Evolutionary conservation across 768 basidiomycete species (phyloP).

Genomic region (Cystobasidium ongulense): DNA sequence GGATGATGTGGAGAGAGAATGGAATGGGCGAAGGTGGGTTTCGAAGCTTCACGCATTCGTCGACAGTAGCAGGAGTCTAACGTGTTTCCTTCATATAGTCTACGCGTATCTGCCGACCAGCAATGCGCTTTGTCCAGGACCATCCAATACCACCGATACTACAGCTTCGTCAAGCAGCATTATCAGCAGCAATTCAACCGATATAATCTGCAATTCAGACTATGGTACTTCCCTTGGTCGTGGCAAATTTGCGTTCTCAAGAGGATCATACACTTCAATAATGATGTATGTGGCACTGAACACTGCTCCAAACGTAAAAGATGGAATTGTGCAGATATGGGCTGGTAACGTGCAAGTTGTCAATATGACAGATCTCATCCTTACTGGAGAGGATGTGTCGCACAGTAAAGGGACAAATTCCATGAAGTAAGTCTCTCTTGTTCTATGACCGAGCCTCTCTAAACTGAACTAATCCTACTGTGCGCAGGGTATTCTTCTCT

Average conservation of each 20-base stretch:
- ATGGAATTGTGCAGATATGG: slow-evolving; percentile 12
- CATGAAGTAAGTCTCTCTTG: not conserved
- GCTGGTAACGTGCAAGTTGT: not conserved
- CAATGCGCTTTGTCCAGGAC: slow-evolving; percentile 59
- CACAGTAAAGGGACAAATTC: not conserved
- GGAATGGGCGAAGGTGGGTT: slow-evolving; percentile 37
- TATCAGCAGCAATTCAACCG: not conserved
- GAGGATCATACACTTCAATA: not conserved
- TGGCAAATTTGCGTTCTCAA: not conserved
- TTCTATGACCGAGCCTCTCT: not conserved
- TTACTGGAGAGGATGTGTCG: not conserved
- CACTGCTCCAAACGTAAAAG: not conserved
- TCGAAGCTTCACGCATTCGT: not conserved
- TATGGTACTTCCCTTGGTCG: slow-evolving; percentile 18
- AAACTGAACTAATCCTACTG: not conserved
- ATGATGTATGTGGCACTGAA: slow-evolving; percentile 2
- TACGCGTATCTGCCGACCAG: slow-evolving; percentile 40
- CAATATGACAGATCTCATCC: not conserved
- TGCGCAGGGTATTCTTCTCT: slow-evolving; percentile 19
- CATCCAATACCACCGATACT: not conserved
- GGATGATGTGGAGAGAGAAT: slow-evolving; percentile 38
- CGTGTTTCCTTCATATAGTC: not conserved
- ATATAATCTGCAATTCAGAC: slow-evolving; percentile 19
- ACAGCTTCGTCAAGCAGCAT: not conserved
- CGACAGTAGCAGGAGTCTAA: no score